A percentile compares a stretch with the other conserved stretches of the same genome.
Conservation (phyloP, 2,329 filamentous ascomycete genomes). For the Diaporthe ilicicola region DNA sequence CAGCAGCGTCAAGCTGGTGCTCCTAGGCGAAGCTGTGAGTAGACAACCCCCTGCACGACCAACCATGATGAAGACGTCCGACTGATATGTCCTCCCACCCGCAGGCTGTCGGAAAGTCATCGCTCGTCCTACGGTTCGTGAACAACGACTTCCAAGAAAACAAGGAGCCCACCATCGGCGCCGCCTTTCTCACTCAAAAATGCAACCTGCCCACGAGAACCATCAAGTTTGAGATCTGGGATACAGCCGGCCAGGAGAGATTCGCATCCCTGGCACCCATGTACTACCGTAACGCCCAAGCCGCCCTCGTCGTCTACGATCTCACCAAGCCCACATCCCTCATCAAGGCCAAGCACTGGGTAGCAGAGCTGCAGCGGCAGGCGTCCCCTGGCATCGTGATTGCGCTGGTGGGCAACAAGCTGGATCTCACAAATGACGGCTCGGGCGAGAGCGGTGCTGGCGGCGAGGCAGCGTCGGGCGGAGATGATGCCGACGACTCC, state of each 20-base stretch:
- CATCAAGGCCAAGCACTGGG: constrained; percentile 98
- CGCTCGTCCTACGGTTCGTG: constrained; percentile 95
- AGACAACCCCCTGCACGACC: constrained; percentile 78
- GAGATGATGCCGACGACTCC: constrained; percentile 67
- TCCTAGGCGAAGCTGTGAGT: constrained; percentile 96
- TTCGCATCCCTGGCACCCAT: constrained; percentile 97
- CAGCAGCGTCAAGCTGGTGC: constrained; percentile 99
- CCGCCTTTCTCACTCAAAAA: constrained; percentile 98
- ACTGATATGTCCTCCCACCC: constrained; percentile 27
- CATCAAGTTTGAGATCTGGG: constrained; percentile 96
- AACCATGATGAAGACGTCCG: background rate
- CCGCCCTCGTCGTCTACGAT: constrained; percentile 97
- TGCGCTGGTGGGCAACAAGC: constrained; percentile 95
- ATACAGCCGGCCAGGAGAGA: constrained; percentile 96
- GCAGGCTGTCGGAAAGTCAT: constrained; percentile 69
- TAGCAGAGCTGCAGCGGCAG: constrained; percentile 95
- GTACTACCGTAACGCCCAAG: constrained; percentile 99
- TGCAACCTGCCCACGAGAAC: constrained; percentile 93
- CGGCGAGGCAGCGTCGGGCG: constrained; percentile 49
- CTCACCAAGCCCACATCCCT: constrained; percentile 96
- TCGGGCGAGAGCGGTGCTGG: constrained; percentile 54
- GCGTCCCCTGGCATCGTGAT: constrained; percentile 97
- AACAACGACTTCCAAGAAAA: constrained; percentile 99
- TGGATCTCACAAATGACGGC: constrained; percentile 80
- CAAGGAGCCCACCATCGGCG: constrained; percentile 99